These are phyloP conservation scores for Plasmodium coatneyi DNA, from an alignment of 169 alveolate species.

Conservation along the genomic window DNA sequence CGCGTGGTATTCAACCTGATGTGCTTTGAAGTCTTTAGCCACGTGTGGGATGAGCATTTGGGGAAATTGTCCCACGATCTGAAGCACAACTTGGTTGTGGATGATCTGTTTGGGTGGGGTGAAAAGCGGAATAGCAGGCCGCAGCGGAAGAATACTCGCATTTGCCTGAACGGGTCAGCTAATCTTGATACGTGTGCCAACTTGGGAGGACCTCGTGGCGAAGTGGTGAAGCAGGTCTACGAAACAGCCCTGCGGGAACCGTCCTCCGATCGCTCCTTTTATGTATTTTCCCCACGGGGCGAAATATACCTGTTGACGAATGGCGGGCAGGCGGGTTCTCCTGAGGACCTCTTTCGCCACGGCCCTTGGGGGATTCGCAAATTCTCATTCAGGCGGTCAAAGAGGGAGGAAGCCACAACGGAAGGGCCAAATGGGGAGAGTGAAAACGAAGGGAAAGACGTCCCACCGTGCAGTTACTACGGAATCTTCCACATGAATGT, in stretches of 20 bases:
- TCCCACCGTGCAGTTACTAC: slow-evolving; percentile 11
- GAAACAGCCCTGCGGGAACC: neutral
- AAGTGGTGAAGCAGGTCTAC: neutral
- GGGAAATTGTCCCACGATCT: slow-evolving; percentile 33
- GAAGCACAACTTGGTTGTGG: slow-evolving; percentile 26
- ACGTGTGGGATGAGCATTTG: slow-evolving; percentile 10
- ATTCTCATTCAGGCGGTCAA: neutral
- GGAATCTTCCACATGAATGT: slow-evolving; percentile 29
- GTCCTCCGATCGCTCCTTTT: neutral
- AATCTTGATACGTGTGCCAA: neutral
- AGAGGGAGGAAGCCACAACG: neutral
- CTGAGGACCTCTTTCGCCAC: slow-evolving; percentile 28
- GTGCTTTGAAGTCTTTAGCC: slow-evolving; percentile 31
- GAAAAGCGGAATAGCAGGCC: neutral
- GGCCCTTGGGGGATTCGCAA: slow-evolving; percentile 29
- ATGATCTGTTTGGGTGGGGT: slow-evolving; percentile 7
- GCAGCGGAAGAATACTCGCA: neutral
- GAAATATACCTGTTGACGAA: slow-evolving; percentile 41
- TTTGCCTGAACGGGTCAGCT: slow-evolving; percentile 39
- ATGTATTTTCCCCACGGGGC: slow-evolving; percentile 35
- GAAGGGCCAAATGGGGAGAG: neutral
- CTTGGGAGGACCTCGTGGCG: neutral
- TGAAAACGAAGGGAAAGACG: neutral
- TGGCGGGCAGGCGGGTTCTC: neutral
- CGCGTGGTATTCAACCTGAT: slow-evolving; percentile 2